Conservation (phyloP, 2,329 filamentous ascomycete species). For the Calonectria honghensis region DNA sequence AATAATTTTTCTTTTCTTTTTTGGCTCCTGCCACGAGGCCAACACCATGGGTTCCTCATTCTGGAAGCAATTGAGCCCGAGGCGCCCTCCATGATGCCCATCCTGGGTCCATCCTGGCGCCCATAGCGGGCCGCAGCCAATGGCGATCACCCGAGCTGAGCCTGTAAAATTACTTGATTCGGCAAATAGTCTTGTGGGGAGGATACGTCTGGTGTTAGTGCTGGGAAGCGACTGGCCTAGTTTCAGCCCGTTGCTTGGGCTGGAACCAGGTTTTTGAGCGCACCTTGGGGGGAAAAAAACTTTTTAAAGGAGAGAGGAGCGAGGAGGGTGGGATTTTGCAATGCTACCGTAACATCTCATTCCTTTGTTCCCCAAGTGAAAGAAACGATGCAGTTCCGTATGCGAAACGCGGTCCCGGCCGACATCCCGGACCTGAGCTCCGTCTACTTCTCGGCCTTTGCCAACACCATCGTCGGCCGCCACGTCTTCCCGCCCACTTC, state of each 20-base stretch:
- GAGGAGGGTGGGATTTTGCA: neutral
- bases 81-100: neutral
- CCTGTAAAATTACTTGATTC: constrained; percentile 28
- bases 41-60: neutral
- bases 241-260: constrained; percentile 12
- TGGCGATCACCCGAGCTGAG: neutral
- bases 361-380: neutral
- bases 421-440: constrained; percentile 65
- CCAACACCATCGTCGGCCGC: constrained; percentile 59
- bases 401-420: constrained; percentile 62
- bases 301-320: neutral
- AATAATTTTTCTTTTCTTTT: neutral
- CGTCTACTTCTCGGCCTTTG: constrained; percentile 69
- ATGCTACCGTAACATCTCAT: neutral
- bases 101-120: neutral
- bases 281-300: neutral
- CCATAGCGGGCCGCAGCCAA: constrained; percentile 7
- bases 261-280: neutral
- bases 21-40: no score
- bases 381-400: constrained; percentile 49
- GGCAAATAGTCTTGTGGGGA: constrained; percentile 26
- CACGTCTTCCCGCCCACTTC: constrained; percentile 61
- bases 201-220: constrained; percentile 16
- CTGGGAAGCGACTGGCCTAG: constrained; percentile 26
- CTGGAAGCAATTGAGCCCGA: neutral